Evolutionary conservation across 306 rosid species (phyloP), one percentile per base, ranked within the genome.

Genomic region (Cucurbita ficifolia): DNA sequence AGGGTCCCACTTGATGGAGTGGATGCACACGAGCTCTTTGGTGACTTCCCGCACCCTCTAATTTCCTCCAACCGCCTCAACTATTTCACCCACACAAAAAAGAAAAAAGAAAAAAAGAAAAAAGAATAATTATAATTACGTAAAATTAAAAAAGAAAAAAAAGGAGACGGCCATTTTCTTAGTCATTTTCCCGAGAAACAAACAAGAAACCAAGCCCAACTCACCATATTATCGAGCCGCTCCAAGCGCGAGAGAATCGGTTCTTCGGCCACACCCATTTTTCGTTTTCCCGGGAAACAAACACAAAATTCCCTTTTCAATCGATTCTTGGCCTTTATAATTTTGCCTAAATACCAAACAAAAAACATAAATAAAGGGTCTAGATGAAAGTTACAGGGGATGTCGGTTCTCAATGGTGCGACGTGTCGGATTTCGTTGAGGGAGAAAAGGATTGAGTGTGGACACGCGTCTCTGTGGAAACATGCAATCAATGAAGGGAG

Each of bases 231-330:
- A 75, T 93, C 97, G 70, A 93, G 77, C 40, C 92, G 94, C 36
- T 88, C 89, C 50, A 88, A 75, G 54, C 90, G 82, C 12, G 90
- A 82, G 71, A 87, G 88, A 63, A 93, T 87, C 12, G 94, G 92
- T 73, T 87, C 89, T 6, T 76, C 84, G 0, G 73, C 39, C 2
- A 80, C 3, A 36, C 65, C 81, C 88, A 75, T 86, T 17, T 60
- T 21, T 70, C 61, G 54, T 78, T 81, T 81, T 86, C 84, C 74
- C 76, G 33, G 21, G 46, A 84, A 82, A 67, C 82, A 83, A 72
- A 80, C 75, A 77, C 67, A 77, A 69, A 69, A 3, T 54, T 6
- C 56, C 65, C 49, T 11, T 40, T 49, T 16, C 59, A 14, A 16
- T 40, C 36, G 33, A 58, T 33, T 42, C 4, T 1, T n/a, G 33